Percentiles rank a stretch among this genome's conserved stretches.
Conservation (phyloP, 441 rosid genomes). For the Macaranga tanarius region DNA sequence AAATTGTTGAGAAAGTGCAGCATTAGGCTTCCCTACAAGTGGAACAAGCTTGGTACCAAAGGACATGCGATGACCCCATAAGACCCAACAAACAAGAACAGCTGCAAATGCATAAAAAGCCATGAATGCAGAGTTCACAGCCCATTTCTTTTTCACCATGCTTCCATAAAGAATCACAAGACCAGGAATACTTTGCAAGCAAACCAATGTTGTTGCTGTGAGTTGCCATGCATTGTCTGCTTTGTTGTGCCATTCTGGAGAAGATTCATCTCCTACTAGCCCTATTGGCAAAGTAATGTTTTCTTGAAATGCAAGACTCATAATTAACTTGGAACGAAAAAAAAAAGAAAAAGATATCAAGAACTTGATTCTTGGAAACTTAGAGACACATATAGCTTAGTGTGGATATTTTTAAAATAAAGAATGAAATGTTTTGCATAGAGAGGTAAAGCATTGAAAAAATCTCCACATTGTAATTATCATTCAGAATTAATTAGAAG, state of each 20-base stretch:
- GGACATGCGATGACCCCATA: slow-evolving; percentile 56
- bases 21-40: slow-evolving; percentile 40
- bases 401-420: neutral
- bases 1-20: slow-evolving; percentile 14
- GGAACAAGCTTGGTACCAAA: slow-evolving; percentile 37
- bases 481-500: neutral
- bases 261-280: slow-evolving; percentile 26
- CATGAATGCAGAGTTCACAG: slow-evolving; percentile 71
- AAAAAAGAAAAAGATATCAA: neutral
- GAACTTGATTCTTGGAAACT: neutral
- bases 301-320: neutral
- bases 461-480: slow-evolving; percentile 23
- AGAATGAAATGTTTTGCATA: slow-evolving; percentile 12
- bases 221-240: slow-evolving; percentile 69
- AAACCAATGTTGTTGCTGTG: slow-evolving; percentile 52
- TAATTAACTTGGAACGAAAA: neutral
- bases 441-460: slow-evolving; percentile 27
- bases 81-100: slow-evolving; percentile 55
- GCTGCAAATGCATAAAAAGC: slow-evolving; percentile 61
- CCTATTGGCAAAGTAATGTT: slow-evolving; percentile 25
- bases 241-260: slow-evolving; percentile 48
- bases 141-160: slow-evolving; percentile 73
- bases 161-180: slow-evolving; percentile 61
- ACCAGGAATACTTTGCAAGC: slow-evolving; percentile 64
- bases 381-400: slow-evolving; percentile 14